Evolutionary conservation across 495 filamentous ascomycete genomes (phyloP), one percentile per base, ranked within the genome.

Genomic region (Neurospora tetrasperma): DNA sequence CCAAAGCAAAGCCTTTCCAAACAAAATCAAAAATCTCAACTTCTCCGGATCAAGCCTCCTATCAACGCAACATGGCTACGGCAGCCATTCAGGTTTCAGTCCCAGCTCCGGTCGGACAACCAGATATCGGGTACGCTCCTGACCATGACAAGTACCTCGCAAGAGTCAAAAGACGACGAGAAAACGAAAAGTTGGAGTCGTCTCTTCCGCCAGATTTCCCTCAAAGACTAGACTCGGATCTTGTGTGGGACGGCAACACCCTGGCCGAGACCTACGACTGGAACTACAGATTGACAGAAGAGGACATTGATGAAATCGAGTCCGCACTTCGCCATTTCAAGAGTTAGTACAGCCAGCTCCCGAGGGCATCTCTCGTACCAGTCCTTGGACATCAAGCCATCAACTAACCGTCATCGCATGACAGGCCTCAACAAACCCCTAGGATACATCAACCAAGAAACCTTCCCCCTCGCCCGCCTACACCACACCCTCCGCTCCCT

Each of bases 221-320:
- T 14, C 39, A 77, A 35, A 59, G 85, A 43, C 72, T 90, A 14
- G 76, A 75, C 0, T 86, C 85, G 0, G 78, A 84, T 3, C 79
- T 90, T 2, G 88, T 89, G 1, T 91, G 89, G 89, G 87, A 89
- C 69, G 87, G 87, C 1, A 79, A 84, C 59, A 84, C 83, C 38
- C 75, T 90, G 14, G 81, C 79, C 39, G 81, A 86, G 12, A 78
- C 77, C 1, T 84, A 83, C 73, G 81, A 88, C 73, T 90, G 87
- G 86, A 84, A 83, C 31, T 86, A 86, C 69, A 71, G 80, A 27
- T 77, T 90, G 46, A 87, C 73, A 35, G 78, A 78, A 42, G 75
- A 78, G 5, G 82, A 90, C 71, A 71, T 89, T 5, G 80, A 81
- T 27, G 89, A 91, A 76, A 85, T 91, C 42, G 84, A 90, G 44